Evolutionary conservation across 23 red algal genomes (phyloP).

Genomic region (Cyanidiococcus yangmingshanensis): DNA sequence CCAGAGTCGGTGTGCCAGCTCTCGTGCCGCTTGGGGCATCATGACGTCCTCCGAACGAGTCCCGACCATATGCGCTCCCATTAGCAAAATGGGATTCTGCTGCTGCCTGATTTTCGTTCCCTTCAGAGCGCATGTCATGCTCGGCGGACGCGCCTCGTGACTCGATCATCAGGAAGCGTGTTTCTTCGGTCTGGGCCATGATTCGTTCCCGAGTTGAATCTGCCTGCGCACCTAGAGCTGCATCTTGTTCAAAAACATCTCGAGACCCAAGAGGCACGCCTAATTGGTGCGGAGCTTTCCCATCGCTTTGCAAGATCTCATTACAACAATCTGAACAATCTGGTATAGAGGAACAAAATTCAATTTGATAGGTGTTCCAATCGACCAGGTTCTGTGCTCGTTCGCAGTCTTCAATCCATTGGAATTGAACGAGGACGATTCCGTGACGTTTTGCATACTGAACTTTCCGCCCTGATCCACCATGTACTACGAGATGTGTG

Average conservation of each 20-base stretch:
- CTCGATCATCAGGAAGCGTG: background rate
- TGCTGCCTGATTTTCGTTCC: background rate
- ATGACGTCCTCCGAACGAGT: background rate
- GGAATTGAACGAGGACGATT: background rate
- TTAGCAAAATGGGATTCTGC: background rate
- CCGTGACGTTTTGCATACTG: background rate
- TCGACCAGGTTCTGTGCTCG: background rate
- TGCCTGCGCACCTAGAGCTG: background rate
- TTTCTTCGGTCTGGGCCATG: background rate
- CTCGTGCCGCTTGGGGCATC: background rate
- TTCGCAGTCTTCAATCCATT: background rate
- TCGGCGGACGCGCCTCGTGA: too few relatives aligned
- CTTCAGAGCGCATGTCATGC: background rate
- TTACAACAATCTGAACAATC: background rate
- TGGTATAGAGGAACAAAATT: too few relatives aligned
- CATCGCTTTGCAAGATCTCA: background rate
- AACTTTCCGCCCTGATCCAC: background rate
- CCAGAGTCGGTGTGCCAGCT: background rate
- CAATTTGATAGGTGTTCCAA: background rate
- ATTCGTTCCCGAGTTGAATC: background rate
- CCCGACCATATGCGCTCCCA: background rate
- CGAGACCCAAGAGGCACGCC: background rate
- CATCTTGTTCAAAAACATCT: background rate
- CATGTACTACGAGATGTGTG: background rate
- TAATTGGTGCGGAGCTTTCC: background rate